Percentiles rank a stretch among this genome's conserved stretches.
phyloP scores from a whole-genome alignment of 768 basidiomycete genomes.

The Amanita pseudoporphyria region DNA sequence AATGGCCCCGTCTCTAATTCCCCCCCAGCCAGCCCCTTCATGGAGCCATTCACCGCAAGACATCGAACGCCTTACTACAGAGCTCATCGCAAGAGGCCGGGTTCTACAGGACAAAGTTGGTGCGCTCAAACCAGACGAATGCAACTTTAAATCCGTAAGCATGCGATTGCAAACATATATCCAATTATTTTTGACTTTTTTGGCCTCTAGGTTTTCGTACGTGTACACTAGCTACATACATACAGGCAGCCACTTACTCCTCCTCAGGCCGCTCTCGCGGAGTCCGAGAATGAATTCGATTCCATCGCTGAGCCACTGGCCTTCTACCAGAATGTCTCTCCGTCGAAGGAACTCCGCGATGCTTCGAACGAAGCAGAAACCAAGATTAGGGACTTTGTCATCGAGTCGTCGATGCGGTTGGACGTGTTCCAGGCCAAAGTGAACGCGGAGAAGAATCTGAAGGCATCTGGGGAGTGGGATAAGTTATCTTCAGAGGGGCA shows the following conservation, averaged over 20 bases:
- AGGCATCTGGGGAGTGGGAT: slow-evolving; percentile 50
- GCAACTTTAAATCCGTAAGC: slow-evolving; percentile 60
- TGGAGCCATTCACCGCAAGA: slow-evolving; percentile 64
- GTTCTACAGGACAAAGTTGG: slow-evolving; percentile 49
- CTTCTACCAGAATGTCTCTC: slow-evolving; percentile 80
- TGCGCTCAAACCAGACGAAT: slow-evolving; percentile 42
- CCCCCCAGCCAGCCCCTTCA: slow-evolving; percentile 55
- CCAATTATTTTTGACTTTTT: slow-evolving; percentile 1
- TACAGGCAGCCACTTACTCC: neutral
- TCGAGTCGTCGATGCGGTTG: slow-evolving; percentile 72
- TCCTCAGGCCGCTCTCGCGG: slow-evolving; percentile 47
- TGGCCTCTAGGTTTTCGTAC: slow-evolving; percentile 56
- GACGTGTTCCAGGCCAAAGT: slow-evolving; percentile 73
- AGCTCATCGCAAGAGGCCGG: slow-evolving; percentile 48
- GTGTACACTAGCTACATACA: slow-evolving; percentile 18
- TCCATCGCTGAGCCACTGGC: slow-evolving; percentile 45
- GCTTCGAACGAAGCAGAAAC: slow-evolving; percentile 69
- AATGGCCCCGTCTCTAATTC: slow-evolving; percentile 38
- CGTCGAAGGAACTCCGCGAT: slow-evolving; percentile 67
- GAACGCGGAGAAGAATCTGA: slow-evolving; percentile 60
- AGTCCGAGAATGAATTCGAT: slow-evolving; percentile 48
- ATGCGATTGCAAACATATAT: neutral
- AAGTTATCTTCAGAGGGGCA: slow-evolving; percentile 56
- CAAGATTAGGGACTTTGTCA: slow-evolving; percentile 58
- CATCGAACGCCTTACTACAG: slow-evolving; percentile 45